Base-by-base conservation (phyloP, 768 basidiomycete species). In the Boletus pseudopeckii region DNA sequence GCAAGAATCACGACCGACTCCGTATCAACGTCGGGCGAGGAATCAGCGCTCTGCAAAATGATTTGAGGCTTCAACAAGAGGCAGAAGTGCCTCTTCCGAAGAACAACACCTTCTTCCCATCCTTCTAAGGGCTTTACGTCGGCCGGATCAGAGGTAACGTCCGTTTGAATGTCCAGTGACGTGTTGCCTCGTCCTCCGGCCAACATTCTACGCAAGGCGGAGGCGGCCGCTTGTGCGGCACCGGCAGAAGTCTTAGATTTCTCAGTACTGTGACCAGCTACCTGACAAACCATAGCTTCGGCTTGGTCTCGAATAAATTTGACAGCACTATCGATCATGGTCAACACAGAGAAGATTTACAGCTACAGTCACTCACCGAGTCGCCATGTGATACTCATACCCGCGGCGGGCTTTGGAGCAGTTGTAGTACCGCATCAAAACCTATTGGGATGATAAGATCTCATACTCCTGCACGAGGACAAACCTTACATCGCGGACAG, bases 51-150 rank as follows among this genome's bases (percentile, higher is more conserved):
- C 18, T 81, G 77, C 26, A 97, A 72, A 10, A 92, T 83, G 48
- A 98, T 81, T 65, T 98, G 95, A 13, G 95, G 93, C 63, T 94
- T 94, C 54, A 96, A 73, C 33, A 98, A 77, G n/a, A 93, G 76
- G 64, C 90, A 89, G 67, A 89, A 88, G 64, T 93, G 83, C 39
- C 84, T 83, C 60, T 88, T 88, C 48, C 74, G 73, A 30, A 88
- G 74, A 28, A 84, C 79, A 44, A 90, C 83, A 1, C 84, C 86
- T 34, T 87, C 82, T 26, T 78, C 78, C 86, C 88, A 90, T 14
- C 88, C 88, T 40, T 80, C 74, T 49, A 90, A 66, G 11, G 88
- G 86, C 49, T 86, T 80, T 11, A 79, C 67, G 26, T 70, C 68
- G 20, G 73, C 72, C 3, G 71, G 64, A 34, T 66, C 60, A 22